Base-by-base conservation (phyloP, 768 basidiomycete species). In the Kwoniella heveanensis region DNA sequence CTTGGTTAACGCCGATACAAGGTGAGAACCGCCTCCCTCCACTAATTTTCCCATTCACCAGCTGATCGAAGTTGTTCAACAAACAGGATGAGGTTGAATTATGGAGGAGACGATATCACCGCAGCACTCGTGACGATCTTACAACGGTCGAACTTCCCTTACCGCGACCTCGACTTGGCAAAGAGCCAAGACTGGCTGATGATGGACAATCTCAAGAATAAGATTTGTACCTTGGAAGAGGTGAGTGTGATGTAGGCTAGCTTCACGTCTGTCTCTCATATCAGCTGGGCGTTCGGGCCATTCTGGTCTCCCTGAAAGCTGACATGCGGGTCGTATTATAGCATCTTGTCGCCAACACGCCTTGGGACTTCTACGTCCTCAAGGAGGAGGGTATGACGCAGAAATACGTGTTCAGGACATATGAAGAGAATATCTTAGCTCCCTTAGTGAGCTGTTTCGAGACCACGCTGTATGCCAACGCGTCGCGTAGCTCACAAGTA, bases 21-120 rank as follows among this genome's bases (percentile, higher is more conserved):
- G 94, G 93, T 91, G 72, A 48, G 82, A 63, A 10, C 10, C 39
- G 10, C 7, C 27, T 17, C 57, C 19, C 52, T 39, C 67, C 57
- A 19, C 36, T 36, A 24, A 49, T 37, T n/a, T n/a, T n/a, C n/a
- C n/a, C n/a, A n/a, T n/a, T n/a, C n/a, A n/a, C n/a, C n/a, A 19
- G 48, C 29, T 60, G 54, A 52, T 1, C 15, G 21, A 39, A 50
- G 49, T 10, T 27, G 44, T 46, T 17, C 13, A 13, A 32, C 32
- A 32, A n/a, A 32, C 57, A 83, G 95, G 49, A 67, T 77, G 37
- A 66, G 67, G 25, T 83, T 98, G 51, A 88, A 88, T 71, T 89
- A 91, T 80, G 96, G 92, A 21, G 93, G 95, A 15, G 90, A 98
- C 78, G 96, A 96, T 80, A 88, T 99, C 74, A 96, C 95, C 2